These are phyloP conservation scores for Tubosaeta brunneosetosa DNA, from an alignment of 768 basidiomycete genomes.

Conservation along the genomic window DNA sequence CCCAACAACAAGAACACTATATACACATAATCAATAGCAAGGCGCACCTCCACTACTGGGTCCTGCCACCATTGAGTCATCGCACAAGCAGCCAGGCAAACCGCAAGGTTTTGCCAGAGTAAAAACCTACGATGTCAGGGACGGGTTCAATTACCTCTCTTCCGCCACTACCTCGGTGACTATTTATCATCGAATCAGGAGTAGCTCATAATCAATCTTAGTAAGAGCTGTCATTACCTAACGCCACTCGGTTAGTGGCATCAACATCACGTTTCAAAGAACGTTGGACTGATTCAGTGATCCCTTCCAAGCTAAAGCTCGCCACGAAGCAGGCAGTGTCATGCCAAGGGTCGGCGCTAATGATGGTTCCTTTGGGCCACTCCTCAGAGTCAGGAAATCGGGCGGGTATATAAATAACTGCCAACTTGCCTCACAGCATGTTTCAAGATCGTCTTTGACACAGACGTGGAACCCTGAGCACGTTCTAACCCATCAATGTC, in stretches of 20 bases:
- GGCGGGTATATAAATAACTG: neutral
- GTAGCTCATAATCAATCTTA: neutral
- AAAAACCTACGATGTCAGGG: neutral
- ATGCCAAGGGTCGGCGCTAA: neutral
- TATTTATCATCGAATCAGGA: neutral
- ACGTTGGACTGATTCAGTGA: neutral
- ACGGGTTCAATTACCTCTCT: neutral
- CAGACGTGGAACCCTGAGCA: neutral
- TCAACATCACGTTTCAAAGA: neutral
- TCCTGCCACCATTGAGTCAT: constrained; percentile 21
- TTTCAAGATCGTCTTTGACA: neutral
- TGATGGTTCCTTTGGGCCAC: neutral
- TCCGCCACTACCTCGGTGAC: neutral
- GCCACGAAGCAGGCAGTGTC: neutral
- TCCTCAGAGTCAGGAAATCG: neutral
- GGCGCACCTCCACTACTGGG: constrained; percentile 1
- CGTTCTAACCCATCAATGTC: neutral
- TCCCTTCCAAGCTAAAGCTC: neutral
- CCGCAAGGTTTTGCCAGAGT: neutral
- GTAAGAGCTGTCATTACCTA: neutral
- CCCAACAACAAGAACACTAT: constrained; percentile 14
- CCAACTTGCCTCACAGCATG: neutral
- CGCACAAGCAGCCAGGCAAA: neutral
- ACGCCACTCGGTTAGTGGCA: neutral
- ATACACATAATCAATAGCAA: neutral